Percentiles rank a stretch among this genome's conserved stretches.
These are phyloP conservation scores for Cystofilobasidium macerans DNA, from an alignment of 768 basidiomycete genomes.

Conservation along the genomic window DNA sequence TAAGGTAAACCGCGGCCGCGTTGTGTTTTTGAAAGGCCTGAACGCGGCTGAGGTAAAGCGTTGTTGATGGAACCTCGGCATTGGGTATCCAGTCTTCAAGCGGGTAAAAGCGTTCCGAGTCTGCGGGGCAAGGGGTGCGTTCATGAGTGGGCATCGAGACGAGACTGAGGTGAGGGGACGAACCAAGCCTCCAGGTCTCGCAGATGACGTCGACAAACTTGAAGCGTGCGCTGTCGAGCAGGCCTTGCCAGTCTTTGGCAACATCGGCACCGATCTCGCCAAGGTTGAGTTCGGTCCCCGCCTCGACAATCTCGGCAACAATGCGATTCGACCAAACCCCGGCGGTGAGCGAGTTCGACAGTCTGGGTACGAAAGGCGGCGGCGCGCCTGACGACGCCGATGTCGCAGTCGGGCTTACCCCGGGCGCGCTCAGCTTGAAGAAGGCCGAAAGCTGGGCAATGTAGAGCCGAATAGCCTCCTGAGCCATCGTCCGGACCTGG, in stretches of 20 bases:
- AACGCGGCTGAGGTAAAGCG: constrained; percentile 27
- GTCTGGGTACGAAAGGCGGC: constrained; percentile 47
- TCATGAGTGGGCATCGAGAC: no score
- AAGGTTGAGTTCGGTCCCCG: constrained; percentile 61
- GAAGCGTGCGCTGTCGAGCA: constrained; percentile 77
- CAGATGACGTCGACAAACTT: constrained; percentile 72
- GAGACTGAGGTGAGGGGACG: constrained; percentile 26
- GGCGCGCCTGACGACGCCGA: constrained; percentile 36
- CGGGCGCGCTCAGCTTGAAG: constrained; percentile 62
- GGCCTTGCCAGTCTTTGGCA: constrained; percentile 49
- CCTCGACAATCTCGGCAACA: constrained; percentile 74
- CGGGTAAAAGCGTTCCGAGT: constrained; percentile 67
- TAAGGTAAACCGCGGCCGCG: constrained; percentile 61
- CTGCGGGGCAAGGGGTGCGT: constrained; percentile 40
- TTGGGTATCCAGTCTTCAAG: constrained; percentile 77
- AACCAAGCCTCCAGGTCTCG: constrained; percentile 72
- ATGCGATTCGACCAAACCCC: constrained; percentile 69
- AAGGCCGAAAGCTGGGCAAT: constrained; percentile 73
- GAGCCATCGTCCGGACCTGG: constrained; percentile 75
- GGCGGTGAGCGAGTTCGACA: constrained; percentile 72
- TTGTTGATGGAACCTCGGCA: constrained; percentile 48
- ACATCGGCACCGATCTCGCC: constrained; percentile 70
- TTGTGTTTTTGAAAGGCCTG: constrained; percentile 45
- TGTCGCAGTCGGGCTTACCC: constrained; percentile 34
- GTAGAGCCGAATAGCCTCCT: constrained; percentile 76